phyloP scores from a whole-genome alignment of 495 filamentous ascomycete genomes.

The Lasiosphaeria miniovina region DNA sequence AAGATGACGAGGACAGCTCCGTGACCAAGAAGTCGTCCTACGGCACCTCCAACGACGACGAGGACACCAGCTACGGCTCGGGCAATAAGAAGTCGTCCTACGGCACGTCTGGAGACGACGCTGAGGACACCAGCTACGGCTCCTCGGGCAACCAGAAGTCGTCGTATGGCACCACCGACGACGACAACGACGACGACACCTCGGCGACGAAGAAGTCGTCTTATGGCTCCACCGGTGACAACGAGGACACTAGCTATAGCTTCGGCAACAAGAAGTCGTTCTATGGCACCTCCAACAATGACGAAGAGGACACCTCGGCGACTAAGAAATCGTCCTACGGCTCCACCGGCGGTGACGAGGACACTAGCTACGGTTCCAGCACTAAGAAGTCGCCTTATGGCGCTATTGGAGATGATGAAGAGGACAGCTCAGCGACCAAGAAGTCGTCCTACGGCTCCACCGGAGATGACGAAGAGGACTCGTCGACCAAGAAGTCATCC shows the following conservation, averaged over 20 bases:
- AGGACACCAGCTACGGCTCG: not conserved
- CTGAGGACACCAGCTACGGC: not conserved
- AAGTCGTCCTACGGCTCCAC: conserved; percentile 20
- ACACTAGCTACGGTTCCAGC: conserved; percentile 18
- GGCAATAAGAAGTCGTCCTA: no score
- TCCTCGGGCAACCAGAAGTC: no score
- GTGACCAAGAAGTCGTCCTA: not conserved
- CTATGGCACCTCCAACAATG: not conserved
- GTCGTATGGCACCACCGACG: no score
- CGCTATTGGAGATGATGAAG: not conserved
- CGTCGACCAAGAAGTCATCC: conserved; percentile 2
- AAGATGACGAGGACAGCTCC: conserved; percentile 5
- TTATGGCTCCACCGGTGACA: not conserved
- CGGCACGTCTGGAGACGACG: conserved; percentile 3
- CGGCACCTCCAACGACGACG: not conserved
- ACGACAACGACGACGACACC: not conserved
- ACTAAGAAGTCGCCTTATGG: not conserved
- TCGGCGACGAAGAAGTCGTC: not conserved
- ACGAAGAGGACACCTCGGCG: not conserved
- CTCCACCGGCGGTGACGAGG: not conserved
- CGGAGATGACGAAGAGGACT: conserved; percentile 14
- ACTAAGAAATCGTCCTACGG: conserved; percentile 1
- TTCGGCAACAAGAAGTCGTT: not conserved
- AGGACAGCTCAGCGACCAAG: conserved; percentile 4
- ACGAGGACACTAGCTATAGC: conserved; percentile 16